phyloP scores from a whole-genome alignment of 371 early-diverging fungal species.

The Dinochytrium kinnereticum region DNA sequence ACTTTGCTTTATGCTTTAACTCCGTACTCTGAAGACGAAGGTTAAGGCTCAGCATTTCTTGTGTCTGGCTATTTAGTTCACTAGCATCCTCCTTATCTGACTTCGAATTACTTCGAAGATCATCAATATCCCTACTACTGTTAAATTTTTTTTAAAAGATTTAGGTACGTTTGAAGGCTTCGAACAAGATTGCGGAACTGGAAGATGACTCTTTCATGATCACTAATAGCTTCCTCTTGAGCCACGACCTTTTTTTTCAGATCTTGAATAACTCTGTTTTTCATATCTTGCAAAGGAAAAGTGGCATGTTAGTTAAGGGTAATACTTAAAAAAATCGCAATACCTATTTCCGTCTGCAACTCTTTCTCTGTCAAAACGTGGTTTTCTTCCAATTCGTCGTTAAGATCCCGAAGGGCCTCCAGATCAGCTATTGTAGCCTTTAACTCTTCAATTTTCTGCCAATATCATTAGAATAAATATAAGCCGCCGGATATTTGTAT shows the following conservation, averaged over 20 bases:
- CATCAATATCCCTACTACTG: slow-evolving; percentile 2
- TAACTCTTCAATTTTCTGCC: slow-evolving; percentile 74
- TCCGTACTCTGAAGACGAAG: slow-evolving; percentile 79
- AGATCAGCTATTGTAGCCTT: slow-evolving; percentile 79
- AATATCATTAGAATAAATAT: not conserved
- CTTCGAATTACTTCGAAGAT: slow-evolving; percentile 33
- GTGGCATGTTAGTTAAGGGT: not conserved
- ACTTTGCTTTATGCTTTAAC: slow-evolving; percentile 84
- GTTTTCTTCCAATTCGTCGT: slow-evolving; percentile 90
- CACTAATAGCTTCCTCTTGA: slow-evolving; percentile 80
- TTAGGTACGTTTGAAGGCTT: slow-evolving; percentile 66
- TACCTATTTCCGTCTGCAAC: slow-evolving; percentile 80
- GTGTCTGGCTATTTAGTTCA: slow-evolving; percentile 64
- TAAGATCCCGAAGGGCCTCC: slow-evolving; percentile 89
- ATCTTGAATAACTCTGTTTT: slow-evolving; percentile 71
- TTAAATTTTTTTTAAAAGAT: not conserved
- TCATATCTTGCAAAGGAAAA: slow-evolving; percentile 35
- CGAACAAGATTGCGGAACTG: slow-evolving; percentile 87
- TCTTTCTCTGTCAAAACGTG: slow-evolving; percentile 87
- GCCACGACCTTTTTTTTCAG: slow-evolving; percentile 63
- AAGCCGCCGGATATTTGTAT: slow-evolving; percentile 1
- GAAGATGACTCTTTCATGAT: slow-evolving; percentile 81
- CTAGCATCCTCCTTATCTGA: slow-evolving; percentile 47
- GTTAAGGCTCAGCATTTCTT: slow-evolving; percentile 84
- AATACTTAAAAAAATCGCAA: not conserved